Conservation (phyloP, 139 green algal species). For the Chlamydomonas urium region DNA sequence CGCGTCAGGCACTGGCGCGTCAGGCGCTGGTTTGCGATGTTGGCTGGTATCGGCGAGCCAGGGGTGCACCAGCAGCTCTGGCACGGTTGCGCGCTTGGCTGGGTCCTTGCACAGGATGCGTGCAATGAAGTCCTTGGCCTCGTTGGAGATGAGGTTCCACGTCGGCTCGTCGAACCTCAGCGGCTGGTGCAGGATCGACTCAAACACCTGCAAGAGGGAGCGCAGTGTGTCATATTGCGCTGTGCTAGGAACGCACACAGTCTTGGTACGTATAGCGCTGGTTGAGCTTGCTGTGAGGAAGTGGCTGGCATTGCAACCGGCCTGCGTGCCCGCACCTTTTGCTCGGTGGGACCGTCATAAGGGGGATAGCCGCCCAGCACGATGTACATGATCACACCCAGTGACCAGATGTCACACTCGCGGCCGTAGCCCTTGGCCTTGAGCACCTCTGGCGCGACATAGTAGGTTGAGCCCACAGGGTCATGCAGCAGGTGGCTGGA, state of each 20-base stretch:
- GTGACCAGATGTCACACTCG: slow-evolving; percentile 29
- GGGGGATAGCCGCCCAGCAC: slow-evolving; percentile 28
- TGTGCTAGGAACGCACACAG: too few species aligned
- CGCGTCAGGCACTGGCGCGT: slow-evolving; percentile 23
- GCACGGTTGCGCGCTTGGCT: not conserved
- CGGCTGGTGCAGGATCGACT: slow-evolving; percentile 13
- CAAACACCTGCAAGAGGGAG: slow-evolving; percentile 17
- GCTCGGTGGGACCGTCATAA: slow-evolving; percentile 26
- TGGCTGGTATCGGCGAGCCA: slow-evolving; percentile 9
- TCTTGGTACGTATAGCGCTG: too few species aligned
- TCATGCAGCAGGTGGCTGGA: not conserved
- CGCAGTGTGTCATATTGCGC: too few species aligned
- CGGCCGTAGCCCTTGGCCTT: slow-evolving; percentile 1
- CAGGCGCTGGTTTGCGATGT: too few species aligned
- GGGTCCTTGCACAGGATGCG: slow-evolving; percentile 27
- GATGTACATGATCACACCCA: slow-evolving; percentile 38
- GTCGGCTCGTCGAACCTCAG: slow-evolving; percentile 11
- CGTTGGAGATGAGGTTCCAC: slow-evolving; percentile 15
- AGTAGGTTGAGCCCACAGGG: slow-evolving; percentile 18
- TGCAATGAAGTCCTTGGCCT: slow-evolving; percentile 19
- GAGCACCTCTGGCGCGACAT: slow-evolving; percentile 21
- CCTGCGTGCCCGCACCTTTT: slow-evolving; percentile 13
- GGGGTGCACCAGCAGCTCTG: slow-evolving; percentile 22
- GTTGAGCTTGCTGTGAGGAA: too few species aligned
- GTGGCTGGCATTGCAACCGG: too few species aligned